phyloP scores from a whole-genome alignment of 306 rosid genomes.

The Trifolium pratense region DNA sequence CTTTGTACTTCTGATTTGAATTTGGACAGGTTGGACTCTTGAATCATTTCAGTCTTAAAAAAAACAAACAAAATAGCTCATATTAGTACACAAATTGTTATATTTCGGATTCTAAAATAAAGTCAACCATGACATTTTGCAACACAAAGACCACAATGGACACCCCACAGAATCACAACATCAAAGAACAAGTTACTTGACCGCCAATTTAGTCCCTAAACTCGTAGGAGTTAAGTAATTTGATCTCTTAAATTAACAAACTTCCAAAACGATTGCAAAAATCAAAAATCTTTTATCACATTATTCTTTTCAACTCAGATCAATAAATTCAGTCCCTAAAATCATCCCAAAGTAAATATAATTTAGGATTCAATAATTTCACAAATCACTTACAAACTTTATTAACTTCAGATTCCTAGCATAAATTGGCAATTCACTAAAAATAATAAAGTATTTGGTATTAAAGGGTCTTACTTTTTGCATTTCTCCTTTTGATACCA shows the following conservation, averaged over 20 bases:
- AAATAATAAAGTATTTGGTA: background rate
- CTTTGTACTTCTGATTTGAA: conserved; percentile 93
- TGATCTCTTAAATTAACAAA: background rate
- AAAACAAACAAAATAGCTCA: conserved; percentile 19
- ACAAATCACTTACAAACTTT: background rate
- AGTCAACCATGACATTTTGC: background rate
- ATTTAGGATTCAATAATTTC: background rate
- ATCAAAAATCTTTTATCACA: background rate
- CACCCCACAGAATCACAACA: background rate
- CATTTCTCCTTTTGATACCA: conserved; percentile 86
- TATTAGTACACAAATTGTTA: conserved; percentile 5
- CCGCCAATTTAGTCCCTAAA: background rate
- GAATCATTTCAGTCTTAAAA: conserved; percentile 69
- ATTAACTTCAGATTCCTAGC: background rate
- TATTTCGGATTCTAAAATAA: background rate
- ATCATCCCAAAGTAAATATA: background rate
- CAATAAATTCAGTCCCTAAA: background rate
- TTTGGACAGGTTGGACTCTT: conserved; percentile 82
- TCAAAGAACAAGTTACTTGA: background rate
- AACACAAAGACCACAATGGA: background rate
- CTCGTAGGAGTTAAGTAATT: background rate
- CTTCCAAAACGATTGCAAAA: background rate
- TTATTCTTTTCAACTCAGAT: background rate
- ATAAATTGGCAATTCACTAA: background rate
- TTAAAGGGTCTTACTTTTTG: conserved; percentile 60